Percentiles rank a stretch among this genome's conserved stretches.
Evolutionary conservation across 768 basidiomycete species (phyloP).

Genomic region (Hericium alpestre): DNA sequence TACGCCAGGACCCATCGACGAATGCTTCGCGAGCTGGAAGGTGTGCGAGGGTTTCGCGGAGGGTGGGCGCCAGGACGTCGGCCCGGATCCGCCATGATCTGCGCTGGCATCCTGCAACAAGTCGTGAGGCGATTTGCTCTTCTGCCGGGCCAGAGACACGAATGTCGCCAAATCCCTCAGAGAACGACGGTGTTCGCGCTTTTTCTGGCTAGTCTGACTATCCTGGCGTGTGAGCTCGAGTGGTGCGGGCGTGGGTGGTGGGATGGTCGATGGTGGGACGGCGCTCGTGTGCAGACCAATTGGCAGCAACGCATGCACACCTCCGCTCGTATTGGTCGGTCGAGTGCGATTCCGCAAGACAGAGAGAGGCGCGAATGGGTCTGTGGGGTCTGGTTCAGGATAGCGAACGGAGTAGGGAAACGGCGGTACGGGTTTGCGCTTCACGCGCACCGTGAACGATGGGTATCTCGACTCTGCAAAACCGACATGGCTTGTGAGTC

Average conservation of each 20-base stretch:
- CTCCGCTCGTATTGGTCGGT: constrained; percentile 1
- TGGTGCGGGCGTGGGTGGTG: not conserved
- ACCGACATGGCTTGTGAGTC: not conserved
- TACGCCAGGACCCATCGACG: not conserved
- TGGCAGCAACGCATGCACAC: not conserved
- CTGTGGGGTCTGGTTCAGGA: constrained; percentile 54
- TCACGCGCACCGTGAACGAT: constrained; percentile 21
- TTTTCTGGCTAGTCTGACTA: not conserved
- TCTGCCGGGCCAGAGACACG: not conserved
- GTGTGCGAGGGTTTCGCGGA: not conserved
- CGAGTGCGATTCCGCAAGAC: constrained; percentile 45
- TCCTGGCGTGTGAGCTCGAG: not conserved
- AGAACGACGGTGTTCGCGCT: not conserved
- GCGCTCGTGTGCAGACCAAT: not conserved
- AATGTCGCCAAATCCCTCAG: not conserved
- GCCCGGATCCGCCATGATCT: not conserved
- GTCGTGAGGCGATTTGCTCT: not conserved
- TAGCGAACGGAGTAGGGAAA: constrained; percentile 44
- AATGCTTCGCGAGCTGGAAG: not conserved
- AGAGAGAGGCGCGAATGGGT: constrained; percentile 63
- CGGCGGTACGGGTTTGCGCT: constrained; percentile 49
- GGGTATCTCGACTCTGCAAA: not conserved
- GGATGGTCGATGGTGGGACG: not conserved
- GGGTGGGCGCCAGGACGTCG: not conserved
- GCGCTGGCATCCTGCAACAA: not conserved